These are phyloP conservation scores for Fusarium sp. DNA, from an alignment of 2,329 filamentous ascomycete species.

Conservation along the genomic window DNA sequence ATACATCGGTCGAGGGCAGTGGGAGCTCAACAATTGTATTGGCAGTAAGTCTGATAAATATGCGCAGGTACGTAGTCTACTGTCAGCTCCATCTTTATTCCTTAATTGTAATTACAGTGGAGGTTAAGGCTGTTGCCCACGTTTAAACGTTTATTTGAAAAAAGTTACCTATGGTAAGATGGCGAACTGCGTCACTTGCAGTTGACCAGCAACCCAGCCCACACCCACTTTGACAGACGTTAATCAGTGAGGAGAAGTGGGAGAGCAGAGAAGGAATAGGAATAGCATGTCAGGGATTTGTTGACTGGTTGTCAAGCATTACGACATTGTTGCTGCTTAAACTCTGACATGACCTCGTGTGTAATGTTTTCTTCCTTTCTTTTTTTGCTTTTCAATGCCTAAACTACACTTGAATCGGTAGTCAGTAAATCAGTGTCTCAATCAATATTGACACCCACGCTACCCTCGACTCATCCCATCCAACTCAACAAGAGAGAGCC, in stretches of 20 bases:
- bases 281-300: constrained; percentile 10
- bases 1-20: not conserved
- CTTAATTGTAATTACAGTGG: not conserved
- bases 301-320: constrained; percentile 10
- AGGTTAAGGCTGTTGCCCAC: not conserved
- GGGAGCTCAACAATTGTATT: constrained; percentile 4
- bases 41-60: too few relatives aligned
- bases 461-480: constrained; percentile 7
- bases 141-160: not conserved
- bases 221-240: constrained; percentile 16
- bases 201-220: constrained; percentile 8
- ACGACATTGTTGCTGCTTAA: constrained; percentile 6
- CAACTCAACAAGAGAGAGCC: constrained; percentile 25
- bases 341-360: not conserved
- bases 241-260: constrained; percentile 18
- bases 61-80: not conserved
- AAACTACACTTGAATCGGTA: not conserved
- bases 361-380: constrained; percentile 15
- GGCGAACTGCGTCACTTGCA: constrained; percentile 29
- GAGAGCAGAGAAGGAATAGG: constrained; percentile 3
- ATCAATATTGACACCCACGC: constrained; percentile 19
- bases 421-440: not conserved
- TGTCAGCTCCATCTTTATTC: not conserved
- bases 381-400: not conserved
- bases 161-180: not conserved